These are phyloP conservation scores for Chalaropsis ovoidea DNA, from an alignment of 2,329 filamentous ascomycete genomes.

Conservation along the genomic window DNA sequence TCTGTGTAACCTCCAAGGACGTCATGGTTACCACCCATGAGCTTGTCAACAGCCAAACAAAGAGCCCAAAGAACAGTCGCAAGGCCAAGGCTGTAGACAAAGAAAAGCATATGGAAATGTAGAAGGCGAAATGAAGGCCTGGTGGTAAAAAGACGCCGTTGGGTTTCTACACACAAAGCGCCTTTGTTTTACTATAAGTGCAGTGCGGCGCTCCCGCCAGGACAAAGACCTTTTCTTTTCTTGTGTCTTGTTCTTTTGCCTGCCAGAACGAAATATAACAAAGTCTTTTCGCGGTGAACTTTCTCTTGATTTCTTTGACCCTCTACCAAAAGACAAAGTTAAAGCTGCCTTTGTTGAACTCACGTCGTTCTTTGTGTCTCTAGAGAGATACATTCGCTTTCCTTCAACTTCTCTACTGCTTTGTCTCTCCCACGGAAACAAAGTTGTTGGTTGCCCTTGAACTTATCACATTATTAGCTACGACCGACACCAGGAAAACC, in stretches of 20 bases:
- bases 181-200: neutral
- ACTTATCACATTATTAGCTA: too few species aligned
- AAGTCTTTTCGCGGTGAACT: neutral
- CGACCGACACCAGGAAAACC: too few species aligned
- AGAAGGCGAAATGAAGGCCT: neutral
- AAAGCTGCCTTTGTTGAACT: neutral
- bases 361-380: neutral
- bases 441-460: too few species aligned
- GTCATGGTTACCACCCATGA: neutral
- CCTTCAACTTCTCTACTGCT: neutral
- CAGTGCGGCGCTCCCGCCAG: neutral
- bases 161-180: neutral
- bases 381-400: neutral
- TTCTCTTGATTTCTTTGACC: neutral
- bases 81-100: neutral
- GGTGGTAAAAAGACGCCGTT: neutral
- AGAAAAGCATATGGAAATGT: neutral
- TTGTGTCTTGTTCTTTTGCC: neutral
- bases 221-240: neutral
- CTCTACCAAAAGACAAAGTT: neutral
- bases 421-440: too few species aligned
- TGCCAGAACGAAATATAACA: neutral
- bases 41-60: neutral
- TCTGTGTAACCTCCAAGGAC: conserved; percentile 10
- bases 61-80: neutral